These are phyloP conservation scores for Blepharisma undulans DNA, from an alignment of 169 alveolate genomes.

Conservation along the genomic window DNA sequence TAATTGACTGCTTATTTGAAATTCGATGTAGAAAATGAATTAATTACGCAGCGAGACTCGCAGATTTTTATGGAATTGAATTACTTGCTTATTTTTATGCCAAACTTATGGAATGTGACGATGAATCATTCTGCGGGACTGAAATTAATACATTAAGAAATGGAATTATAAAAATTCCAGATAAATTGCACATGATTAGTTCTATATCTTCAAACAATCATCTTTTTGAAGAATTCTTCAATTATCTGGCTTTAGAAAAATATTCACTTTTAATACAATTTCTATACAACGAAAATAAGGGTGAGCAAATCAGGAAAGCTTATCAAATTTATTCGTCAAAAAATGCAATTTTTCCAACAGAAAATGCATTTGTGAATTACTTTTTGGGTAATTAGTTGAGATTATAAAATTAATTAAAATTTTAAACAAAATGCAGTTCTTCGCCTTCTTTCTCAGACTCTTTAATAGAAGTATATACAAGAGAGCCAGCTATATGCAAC, in stretches of 20 bases:
- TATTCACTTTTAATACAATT: background rate
- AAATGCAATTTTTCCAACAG: background rate
- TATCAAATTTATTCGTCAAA: background rate
- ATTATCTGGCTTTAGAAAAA: background rate
- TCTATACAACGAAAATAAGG: background rate
- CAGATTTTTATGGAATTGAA: background rate
- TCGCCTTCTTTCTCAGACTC: background rate
- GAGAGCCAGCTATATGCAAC: background rate
- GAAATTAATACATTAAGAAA: background rate
- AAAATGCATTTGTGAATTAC: background rate
- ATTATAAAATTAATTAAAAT: too few relatives aligned
- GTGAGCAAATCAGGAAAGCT: background rate
- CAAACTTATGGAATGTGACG: background rate
- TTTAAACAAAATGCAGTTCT: background rate
- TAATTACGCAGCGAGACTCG: background rate
- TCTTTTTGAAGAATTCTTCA: background rate
- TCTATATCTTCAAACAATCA: background rate
- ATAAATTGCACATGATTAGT: background rate
- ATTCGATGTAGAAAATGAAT: background rate
- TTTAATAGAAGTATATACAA: too few relatives aligned
- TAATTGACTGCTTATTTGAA: background rate
- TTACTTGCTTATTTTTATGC: background rate
- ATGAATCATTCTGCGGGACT: background rate
- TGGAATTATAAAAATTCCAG: background rate
- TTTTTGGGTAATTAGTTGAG: background rate